phyloP scores from a whole-genome alignment of 2,329 filamentous ascomycete genomes.

The Neonectria ditissima region DNA sequence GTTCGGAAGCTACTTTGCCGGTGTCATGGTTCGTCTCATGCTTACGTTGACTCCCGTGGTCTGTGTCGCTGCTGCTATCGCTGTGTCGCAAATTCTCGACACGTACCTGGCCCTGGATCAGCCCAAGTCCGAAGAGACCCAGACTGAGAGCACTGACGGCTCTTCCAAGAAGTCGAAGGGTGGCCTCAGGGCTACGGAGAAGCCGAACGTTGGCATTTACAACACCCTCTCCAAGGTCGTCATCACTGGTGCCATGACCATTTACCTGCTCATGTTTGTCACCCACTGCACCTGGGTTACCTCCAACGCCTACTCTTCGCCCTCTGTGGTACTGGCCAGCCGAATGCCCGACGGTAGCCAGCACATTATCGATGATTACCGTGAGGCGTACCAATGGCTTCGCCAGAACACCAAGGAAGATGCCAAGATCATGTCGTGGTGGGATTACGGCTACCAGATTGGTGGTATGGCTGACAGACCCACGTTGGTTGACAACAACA shows the following conservation, averaged over 20 bases:
- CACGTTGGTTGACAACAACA: slow-evolving; percentile 99
- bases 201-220: slow-evolving; percentile 86
- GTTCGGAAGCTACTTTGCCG: slow-evolving; percentile 96
- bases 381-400: slow-evolving; percentile 99
- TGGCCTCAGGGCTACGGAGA: slow-evolving; percentile 76
- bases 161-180: slow-evolving; percentile 66
- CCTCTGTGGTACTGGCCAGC: slow-evolving; percentile 95
- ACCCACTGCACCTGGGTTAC: slow-evolving; percentile 99
- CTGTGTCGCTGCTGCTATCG: slow-evolving; percentile 92
- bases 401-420: slow-evolving; percentile 95
- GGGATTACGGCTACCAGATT: slow-evolving; percentile 99
- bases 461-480: slow-evolving; percentile 98
- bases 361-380: slow-evolving; percentile 99
- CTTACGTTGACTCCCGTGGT: slow-evolving; percentile 96
- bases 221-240: slow-evolving; percentile 80
- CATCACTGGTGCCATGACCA: slow-evolving; percentile 77
- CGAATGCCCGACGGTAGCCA: slow-evolving; percentile 93
- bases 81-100: slow-evolving; percentile 88
- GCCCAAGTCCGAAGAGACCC: slow-evolving; percentile 64
- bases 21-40: slow-evolving; percentile 99
- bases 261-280: slow-evolving; percentile 93
- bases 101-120: slow-evolving; percentile 79
- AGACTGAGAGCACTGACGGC: slow-evolving; percentile 57
- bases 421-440: slow-evolving; percentile 99
- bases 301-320: slow-evolving; percentile 98